Evolutionary conservation across 495 filamentous ascomycete species (phyloP), one percentile per base, ranked within the genome.

Genomic region (Cairneyella variabilis): DNA sequence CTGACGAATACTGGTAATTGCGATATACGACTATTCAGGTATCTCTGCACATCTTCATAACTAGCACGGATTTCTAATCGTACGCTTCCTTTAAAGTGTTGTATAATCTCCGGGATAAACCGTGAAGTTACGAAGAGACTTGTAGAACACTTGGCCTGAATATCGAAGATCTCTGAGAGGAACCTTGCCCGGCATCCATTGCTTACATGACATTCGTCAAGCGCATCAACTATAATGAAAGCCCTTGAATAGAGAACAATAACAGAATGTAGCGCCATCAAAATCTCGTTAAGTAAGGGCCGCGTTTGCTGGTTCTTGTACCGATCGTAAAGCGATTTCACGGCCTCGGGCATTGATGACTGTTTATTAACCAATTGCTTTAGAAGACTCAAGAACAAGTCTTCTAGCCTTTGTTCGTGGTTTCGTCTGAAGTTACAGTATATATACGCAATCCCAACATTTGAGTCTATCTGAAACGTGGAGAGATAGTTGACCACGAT

Each of bases 161-260:
- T 6, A 14, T 14, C 14, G 14, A 32, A 32, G 6, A 32, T 32
- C 28, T 32, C 28, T 32, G 28, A 32, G 28, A 32, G 28, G 28
- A 32, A 32, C 28, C 7, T 32, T 32, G 28, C 14, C 28, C 28
- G 28, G 28, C 62, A 56, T 18, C 58, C 65, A 51, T 68, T 52
- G 22, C 58, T 41, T 18, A 45, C 53, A 28, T 34, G 38, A 44
- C 66, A 69, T 56, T 76, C 72, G 49, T 76, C 72, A 4, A 76
- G 54, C 16, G 72, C 73, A 48, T 77, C 74, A 6, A 77, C 49
- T 10, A 79, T 47, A 28, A 78, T 61, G 47, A 69, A 71, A 4
- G 63, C 51, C 26, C 38, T 58, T 9, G 60, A 57, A 42, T 59
- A 67, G 46, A 14, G 51, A 56, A 2, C 61, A 32, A 14, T 14